phyloP scores from a whole-genome alignment of 345 rosid genomes.

The Populus pruinosa region DNA sequence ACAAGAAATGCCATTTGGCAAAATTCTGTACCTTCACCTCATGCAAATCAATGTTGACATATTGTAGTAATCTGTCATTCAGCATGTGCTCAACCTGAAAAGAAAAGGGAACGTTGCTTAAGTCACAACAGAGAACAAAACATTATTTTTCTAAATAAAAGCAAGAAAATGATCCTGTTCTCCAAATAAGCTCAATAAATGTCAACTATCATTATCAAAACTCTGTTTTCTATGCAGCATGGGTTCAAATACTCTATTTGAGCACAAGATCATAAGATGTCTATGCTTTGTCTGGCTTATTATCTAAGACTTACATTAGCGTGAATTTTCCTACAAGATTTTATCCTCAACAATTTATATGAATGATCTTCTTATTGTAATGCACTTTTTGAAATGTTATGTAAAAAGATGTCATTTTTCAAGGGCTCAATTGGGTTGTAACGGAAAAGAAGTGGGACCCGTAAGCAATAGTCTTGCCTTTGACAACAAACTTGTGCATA shows the following conservation, averaged over 20 bases:
- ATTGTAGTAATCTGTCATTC: slow-evolving; percentile 88
- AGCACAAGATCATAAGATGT: neutral
- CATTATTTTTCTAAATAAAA: neutral
- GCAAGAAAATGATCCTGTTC: neutral
- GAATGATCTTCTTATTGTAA: neutral
- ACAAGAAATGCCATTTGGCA: neutral
- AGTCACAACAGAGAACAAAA: neutral
- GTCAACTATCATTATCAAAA: neutral
- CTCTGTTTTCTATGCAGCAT: neutral
- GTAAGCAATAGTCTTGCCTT: neutral
- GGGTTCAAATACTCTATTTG: neutral
- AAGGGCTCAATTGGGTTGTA: neutral
- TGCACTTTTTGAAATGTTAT: neutral
- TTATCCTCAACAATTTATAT: neutral
- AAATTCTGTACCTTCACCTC: slow-evolving; percentile 77
- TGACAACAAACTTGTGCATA: neutral
- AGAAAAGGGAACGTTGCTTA: slow-evolving; percentile 2
- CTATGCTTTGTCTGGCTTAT: slow-evolving; percentile 1
- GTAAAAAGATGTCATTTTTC: neutral
- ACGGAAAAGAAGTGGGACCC: neutral
- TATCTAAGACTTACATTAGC: neutral
- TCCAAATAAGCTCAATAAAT: neutral
- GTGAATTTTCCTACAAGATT: neutral
- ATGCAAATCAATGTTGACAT: slow-evolving; percentile 76
- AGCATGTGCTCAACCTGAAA: slow-evolving; percentile 91